Percentiles rank a stretch among this genome's conserved stretches.
Conservation (phyloP, 768 basidiomycete genomes). For the Peribolospora baueri region DNA sequence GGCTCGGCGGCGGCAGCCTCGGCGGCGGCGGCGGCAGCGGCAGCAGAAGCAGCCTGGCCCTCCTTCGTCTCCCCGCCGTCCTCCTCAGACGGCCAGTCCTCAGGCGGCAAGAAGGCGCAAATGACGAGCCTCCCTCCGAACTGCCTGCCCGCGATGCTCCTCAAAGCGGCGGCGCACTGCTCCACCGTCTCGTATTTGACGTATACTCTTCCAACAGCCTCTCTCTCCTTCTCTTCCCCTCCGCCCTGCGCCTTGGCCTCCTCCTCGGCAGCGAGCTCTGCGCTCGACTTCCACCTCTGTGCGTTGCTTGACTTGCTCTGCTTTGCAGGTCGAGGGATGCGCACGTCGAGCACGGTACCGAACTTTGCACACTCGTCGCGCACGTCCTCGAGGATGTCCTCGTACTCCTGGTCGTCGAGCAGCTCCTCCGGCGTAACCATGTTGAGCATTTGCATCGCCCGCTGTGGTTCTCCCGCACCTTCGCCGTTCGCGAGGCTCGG, state of each 20-base stretch:
- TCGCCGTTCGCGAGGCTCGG: neutral
- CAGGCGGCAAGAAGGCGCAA: slow-evolving; percentile 2
- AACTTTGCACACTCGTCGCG: slow-evolving; percentile 67
- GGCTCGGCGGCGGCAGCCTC: too few species aligned
- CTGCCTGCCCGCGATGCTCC: slow-evolving; percentile 47
- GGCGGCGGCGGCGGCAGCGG: too few species aligned
- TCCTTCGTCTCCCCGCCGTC: too few species aligned
- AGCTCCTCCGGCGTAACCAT: slow-evolving; percentile 94
- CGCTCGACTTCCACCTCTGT: slow-evolving; percentile 36
- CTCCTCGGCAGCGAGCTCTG: slow-evolving; percentile 37
- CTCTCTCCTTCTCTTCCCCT: slow-evolving; percentile 19
- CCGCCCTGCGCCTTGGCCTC: slow-evolving; percentile 24
- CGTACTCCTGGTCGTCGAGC: slow-evolving; percentile 68
- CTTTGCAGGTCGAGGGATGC: slow-evolving; percentile 69
- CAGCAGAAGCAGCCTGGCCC: too few species aligned
- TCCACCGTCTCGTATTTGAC: slow-evolving; percentile 51
- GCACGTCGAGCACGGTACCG: slow-evolving; percentile 57
- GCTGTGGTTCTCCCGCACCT: slow-evolving; percentile 20
- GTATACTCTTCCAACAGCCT: slow-evolving; percentile 70
- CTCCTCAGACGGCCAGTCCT: too few species aligned
- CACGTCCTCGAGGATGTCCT: slow-evolving; percentile 81
- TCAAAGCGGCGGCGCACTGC: slow-evolving; percentile 46
- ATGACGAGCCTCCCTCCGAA: slow-evolving; percentile 3
- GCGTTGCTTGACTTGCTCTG: slow-evolving; percentile 45
- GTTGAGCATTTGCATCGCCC: slow-evolving; percentile 90